Evolutionary conservation across 1,284 basidiomycete genomes (phyloP), one percentile per base, ranked within the genome.

Genomic region (Hypsizygus ulmarius): DNA sequence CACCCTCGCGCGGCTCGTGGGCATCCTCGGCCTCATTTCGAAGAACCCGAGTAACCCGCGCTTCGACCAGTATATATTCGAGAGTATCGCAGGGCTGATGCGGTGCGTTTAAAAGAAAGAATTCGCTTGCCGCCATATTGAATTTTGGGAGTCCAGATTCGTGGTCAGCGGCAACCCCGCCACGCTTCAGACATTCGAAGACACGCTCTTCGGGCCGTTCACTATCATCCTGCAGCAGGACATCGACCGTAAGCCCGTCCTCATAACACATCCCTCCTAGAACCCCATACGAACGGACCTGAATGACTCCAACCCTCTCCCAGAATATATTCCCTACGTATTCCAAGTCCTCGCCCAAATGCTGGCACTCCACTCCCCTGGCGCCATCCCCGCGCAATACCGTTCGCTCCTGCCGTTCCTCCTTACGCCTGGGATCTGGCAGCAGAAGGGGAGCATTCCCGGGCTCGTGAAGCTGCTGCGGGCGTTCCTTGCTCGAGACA

Each of bases 271-370:
- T n/a, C n/a, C n/a, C n/a, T n/a, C n/a, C n/a, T n/a, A n/a, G n/a
- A n/a, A n/a, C n/a, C n/a, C n/a, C n/a, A n/a, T n/a, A n/a, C n/a
- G n/a, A n/a, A n/a, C n/a, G n/a, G n/a, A n/a, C n/a, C n/a, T n/a
- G n/a, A n/a, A n/a, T n/a, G n/a, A n/a, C 45, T 28, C 21, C 21
- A 4, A 3, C 21, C 21, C 21, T 25, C 21, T 25, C 21, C 21
- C 14, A 93, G 96, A 98, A 71, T 99, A 97, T 64, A 89, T 97
- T 44, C 96, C 96, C 1, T 99, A 96, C 65, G 90, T 93, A 43
- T 98, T 99, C 78, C 97, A 99, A 65, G 84, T 99, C 57, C 82
- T 98, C 27, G 90, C 94, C 0, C 96, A 99, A 66, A 93, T 99
- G 78, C 84, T 99, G 30, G 91, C 95, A 57, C 73, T 93, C 7